Evolutionary conservation across 2,329 filamentous ascomycete genomes (phyloP).

Genomic region (Alternaria rosae): DNA sequence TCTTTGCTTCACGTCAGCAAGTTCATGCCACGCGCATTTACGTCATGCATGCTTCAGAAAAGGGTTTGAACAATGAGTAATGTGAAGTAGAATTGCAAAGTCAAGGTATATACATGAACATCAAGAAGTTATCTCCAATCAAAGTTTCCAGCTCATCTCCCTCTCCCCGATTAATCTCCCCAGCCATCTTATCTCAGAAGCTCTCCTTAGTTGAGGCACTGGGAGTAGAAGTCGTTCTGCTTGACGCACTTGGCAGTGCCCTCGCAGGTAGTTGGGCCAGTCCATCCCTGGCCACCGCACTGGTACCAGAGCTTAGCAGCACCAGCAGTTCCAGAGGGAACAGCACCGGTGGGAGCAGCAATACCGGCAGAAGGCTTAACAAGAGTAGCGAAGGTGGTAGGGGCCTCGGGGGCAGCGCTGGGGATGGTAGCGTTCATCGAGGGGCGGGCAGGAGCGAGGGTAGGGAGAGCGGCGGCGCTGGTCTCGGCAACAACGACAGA

Average conservation of each 20-base stretch:
- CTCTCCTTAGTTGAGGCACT: slow-evolving; percentile 41
- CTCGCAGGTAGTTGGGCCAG: slow-evolving; percentile 49
- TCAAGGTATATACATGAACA: slow-evolving; percentile 19
- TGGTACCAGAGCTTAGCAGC: slow-evolving; percentile 16
- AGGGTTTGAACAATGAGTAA: not conserved
- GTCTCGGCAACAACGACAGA: slow-evolving; percentile 5
- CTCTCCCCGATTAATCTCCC: not conserved
- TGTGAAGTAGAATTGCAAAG: slow-evolving; percentile 5
- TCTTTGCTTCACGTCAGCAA: not conserved
- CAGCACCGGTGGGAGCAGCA: slow-evolving; percentile 36
- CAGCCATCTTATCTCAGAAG: not conserved
- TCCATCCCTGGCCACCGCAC: slow-evolving; percentile 51
- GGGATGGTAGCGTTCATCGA: slow-evolving; percentile 9
- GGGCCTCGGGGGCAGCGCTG: slow-evolving; percentile 6
- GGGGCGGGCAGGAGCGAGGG: slow-evolving; percentile 4
- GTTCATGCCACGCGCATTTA: not conserved
- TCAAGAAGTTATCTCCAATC: not conserved
- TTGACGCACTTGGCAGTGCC: slow-evolving; percentile 46
- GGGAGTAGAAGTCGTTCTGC: slow-evolving; percentile 53
- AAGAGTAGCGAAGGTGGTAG: slow-evolving; percentile 18
- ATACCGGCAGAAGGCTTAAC: slow-evolving; percentile 11
- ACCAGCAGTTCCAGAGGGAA: slow-evolving; percentile 5
- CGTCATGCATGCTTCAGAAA: not conserved
- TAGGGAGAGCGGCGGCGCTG: slow-evolving; percentile 6
- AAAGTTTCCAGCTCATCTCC: not conserved